Conservation (phyloP, 2,329 filamentous ascomycete genomes). For the Fusarium bulbicola region DNA sequence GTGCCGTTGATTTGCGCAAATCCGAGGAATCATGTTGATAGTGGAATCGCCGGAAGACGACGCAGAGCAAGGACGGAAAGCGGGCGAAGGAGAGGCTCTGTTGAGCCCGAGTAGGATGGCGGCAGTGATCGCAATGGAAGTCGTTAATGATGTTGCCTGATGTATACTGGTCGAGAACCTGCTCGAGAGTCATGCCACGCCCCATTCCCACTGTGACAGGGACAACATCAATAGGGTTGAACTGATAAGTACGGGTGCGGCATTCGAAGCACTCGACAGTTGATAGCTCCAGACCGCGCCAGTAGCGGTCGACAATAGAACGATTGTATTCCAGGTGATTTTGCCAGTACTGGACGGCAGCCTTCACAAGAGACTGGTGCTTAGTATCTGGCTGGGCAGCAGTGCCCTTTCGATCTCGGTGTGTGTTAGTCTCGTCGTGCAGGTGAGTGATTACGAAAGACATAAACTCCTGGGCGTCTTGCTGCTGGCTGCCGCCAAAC, state of each 20-base stretch:
- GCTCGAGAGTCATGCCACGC: slow-evolving; percentile 55
- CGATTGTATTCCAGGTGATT: slow-evolving; percentile 74
- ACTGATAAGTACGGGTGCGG: slow-evolving; percentile 58
- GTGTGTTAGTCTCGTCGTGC: slow-evolving; percentile 83
- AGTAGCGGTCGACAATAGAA: slow-evolving; percentile 82
- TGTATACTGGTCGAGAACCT: slow-evolving; percentile 76
- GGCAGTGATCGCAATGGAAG: slow-evolving; percentile 80
- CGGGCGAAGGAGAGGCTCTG: slow-evolving; percentile 80
- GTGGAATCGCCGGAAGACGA: slow-evolving; percentile 74
- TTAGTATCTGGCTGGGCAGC: slow-evolving; percentile 47
- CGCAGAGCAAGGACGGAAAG: slow-evolving; percentile 79
- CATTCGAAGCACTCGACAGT: slow-evolving; percentile 73
- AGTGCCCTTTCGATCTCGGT: slow-evolving; percentile 53
- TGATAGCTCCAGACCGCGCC: slow-evolving; percentile 79
- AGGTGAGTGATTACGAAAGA: slow-evolving; percentile 83
- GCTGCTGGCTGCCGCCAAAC: slow-evolving; percentile 80
- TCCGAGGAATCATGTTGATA: slow-evolving; percentile 45
- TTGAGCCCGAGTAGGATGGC: slow-evolving; percentile 70
- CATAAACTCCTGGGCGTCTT: slow-evolving; percentile 92
- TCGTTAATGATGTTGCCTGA: slow-evolving; percentile 72
- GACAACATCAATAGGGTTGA: slow-evolving; percentile 64
- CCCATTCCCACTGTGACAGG: slow-evolving; percentile 51
- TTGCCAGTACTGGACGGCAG: slow-evolving; percentile 79
- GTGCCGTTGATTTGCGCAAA: slow-evolving; percentile 73
- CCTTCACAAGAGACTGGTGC: slow-evolving; percentile 54